A percentile compares a stretch with the other conserved stretches of the same genome.
Evolutionary conservation across 2,329 filamentous ascomycete genomes (phyloP).

Genomic region (Exophiala bonariae): DNA sequence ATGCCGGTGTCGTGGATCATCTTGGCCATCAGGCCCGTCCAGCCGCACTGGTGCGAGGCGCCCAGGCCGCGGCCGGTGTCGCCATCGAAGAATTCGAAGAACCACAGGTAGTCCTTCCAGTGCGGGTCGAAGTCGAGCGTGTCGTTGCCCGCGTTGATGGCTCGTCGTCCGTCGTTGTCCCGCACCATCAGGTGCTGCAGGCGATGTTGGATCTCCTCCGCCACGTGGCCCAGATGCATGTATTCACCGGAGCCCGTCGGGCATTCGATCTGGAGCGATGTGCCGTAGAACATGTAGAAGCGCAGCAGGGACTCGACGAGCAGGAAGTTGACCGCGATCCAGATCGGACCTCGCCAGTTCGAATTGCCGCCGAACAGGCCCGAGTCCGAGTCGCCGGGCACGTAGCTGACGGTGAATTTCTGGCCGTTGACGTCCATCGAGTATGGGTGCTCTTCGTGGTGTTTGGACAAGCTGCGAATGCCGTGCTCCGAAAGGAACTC

Average conservation of each 20-base stretch:
- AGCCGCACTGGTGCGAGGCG: conserved; percentile 91
- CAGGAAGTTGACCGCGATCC: conserved; percentile 94
- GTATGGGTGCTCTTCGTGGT: conserved; percentile 84
- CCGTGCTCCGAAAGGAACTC: conserved; percentile 91
- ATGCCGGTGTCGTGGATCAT: conserved; percentile 97
- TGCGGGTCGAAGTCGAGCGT: conserved; percentile 86
- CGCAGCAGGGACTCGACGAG: conserved; percentile 91
- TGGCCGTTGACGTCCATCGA: conserved; percentile 96
- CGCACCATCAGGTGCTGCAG: conserved; percentile 88
- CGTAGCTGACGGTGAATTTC: conserved; percentile 81
- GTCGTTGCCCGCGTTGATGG: conserved; percentile 82
- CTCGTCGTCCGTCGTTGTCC: conserved; percentile 80
- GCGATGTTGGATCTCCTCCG: conserved; percentile 92
- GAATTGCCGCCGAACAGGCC: conserved; percentile 95
- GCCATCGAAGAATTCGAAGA: conserved; percentile 96
- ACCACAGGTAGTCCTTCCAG: conserved; percentile 94
- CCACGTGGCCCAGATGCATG: conserved; percentile 94
- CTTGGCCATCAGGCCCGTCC: conserved; percentile 93
- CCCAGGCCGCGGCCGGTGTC: conserved; percentile 86
- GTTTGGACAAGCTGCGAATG: conserved; percentile 88
- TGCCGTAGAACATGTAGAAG: conserved; percentile 95
- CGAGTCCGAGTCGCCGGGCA: conserved; percentile 94
- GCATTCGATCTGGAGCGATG: conserved; percentile 84
- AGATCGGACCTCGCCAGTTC: conserved; percentile 95
- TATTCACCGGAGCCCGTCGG: conserved; percentile 89